A percentile compares a stretch with the other conserved stretches of the same genome.
Evolutionary conservation across 768 basidiomycete genomes (phyloP).

Genomic region (Symmetrospora coprosmae): DNA sequence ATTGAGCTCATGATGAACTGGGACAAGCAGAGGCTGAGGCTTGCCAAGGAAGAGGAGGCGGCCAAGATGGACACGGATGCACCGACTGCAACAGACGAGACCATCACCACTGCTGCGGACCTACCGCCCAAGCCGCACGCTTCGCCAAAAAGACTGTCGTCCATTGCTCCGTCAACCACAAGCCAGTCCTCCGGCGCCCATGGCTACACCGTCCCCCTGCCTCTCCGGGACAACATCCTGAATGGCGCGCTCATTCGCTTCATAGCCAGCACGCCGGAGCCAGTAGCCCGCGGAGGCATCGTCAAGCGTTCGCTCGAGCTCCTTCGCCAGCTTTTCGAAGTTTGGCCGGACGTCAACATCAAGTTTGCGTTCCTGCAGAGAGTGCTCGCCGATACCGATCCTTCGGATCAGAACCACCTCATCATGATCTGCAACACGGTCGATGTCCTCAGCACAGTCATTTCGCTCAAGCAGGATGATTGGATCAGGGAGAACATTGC

Average conservation of each 20-base stretch:
- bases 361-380: conserved; percentile 80
- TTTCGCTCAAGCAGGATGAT: conserved; percentile 61
- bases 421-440: conserved; percentile 62
- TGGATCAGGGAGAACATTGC: conserved; percentile 66
- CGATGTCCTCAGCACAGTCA: conserved; percentile 73
- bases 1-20: conserved; percentile 83
- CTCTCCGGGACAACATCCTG: conserved; percentile 20
- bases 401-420: conserved; percentile 54
- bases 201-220: conserved; percentile 17
- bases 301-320: conserved; percentile 39
- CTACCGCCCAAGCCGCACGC: conserved; percentile 26
- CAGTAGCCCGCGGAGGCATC: conserved; percentile 36
- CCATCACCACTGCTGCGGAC: too few species aligned
- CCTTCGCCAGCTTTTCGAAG: conserved; percentile 63
- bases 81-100: conserved; percentile 4
- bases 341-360: conserved; percentile 82
- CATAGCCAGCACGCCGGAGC: conserved; percentile 48
- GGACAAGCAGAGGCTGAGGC: conserved; percentile 46
- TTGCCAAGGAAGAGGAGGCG: conserved; percentile 26
- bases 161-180: conserved; percentile 21
- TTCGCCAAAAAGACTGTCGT: conserved; percentile 17
- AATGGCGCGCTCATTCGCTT: conserved; percentile 61
- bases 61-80: conserved; percentile 45
- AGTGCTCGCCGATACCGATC: conserved; percentile 60
- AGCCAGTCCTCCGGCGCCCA: conserved; percentile 4